Evolutionary conservation across 208 protist species (phyloP), one percentile per base, ranked within the genome.

Genomic region (Phytomonas francai): DNA sequence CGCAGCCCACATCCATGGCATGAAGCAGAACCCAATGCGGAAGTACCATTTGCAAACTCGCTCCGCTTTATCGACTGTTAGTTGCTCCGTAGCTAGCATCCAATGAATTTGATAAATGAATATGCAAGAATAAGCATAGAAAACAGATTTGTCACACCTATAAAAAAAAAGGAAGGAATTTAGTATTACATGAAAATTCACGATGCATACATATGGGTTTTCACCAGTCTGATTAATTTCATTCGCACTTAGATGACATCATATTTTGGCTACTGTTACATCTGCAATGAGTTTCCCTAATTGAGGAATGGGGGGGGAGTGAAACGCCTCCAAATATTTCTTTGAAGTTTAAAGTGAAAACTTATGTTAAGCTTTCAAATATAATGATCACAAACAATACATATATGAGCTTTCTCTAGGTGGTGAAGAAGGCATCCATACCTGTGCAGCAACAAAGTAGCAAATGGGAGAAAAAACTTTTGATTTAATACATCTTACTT

Each of bases 1-100:
- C 27, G 67, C 14, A 19, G 56, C 69, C 74, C 74, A 79, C 34
- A 79, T 54, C 74, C 74, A 79, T 22, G 74, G 74, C 56, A 79
- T 49, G 1, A 56, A 65, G 3, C 71, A 51, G 45, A 79, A 79
- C 14, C 74, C 74, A 22, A 67, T 31, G 0, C 66, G 65, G 57
- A 62, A 79, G 69, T 79, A 79, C 65, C 68, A 72, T 19, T 36
- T 49, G 31, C 74, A 79, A 12, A 45, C 45, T 14, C 19, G 54
- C 25, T 79, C 74, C 25, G 65, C 69, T 70, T 65, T 73, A 33
- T 71, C 69, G 12, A 74, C 0, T 8, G 74, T 79, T 25, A 79
- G 62, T n/a, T 69, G 60, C 19, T 65, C 74, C 0, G 66, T 69
- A 8, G 70, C 63, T 8, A 80, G 57, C 75, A 80, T 80, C 25